A percentile compares a stretch with the other conserved stretches of the same genome.
Conservation (phyloP, 2,329 filamentous ascomycete species). For the Colletotrichum lupini region DNA sequence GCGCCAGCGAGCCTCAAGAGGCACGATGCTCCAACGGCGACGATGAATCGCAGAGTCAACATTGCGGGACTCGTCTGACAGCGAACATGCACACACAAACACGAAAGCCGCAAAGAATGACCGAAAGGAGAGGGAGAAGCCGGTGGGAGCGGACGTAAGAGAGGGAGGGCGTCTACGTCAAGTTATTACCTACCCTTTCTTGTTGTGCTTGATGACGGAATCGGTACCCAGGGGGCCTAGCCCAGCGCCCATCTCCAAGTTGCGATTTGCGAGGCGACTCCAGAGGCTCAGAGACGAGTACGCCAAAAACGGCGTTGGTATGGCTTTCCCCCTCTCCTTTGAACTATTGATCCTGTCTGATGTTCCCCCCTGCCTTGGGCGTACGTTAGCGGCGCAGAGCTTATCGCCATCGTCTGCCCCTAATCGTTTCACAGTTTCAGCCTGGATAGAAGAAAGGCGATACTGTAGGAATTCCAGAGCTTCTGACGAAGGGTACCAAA, state of each 20-base stretch:
- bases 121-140: background rate
- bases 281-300: background rate
- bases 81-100: background rate
- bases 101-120: background rate
- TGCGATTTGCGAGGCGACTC: background rate
- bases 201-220: background rate
- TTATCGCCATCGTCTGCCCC: background rate
- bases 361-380: background rate
- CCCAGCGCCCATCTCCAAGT: background rate
- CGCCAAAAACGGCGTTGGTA: background rate
- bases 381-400: background rate
- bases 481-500: too few relatives aligned
- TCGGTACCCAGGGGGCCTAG: background rate
- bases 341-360: background rate
- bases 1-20: slow-evolving; percentile 12
- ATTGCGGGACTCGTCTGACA: slow-evolving; percentile 2
- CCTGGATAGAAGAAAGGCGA: background rate
- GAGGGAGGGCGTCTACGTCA: background rate
- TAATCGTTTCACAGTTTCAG: background rate
- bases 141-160: background rate
- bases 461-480: background rate
- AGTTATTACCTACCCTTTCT: background rate
- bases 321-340: background rate
- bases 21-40: slow-evolving; percentile 3
- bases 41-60: slow-evolving; percentile 9